Evolutionary conservation across 805 yeast genomes (phyloP), one percentile per base, ranked within the genome.

Genomic region (Wickerhamomyces sydowiorum): DNA sequence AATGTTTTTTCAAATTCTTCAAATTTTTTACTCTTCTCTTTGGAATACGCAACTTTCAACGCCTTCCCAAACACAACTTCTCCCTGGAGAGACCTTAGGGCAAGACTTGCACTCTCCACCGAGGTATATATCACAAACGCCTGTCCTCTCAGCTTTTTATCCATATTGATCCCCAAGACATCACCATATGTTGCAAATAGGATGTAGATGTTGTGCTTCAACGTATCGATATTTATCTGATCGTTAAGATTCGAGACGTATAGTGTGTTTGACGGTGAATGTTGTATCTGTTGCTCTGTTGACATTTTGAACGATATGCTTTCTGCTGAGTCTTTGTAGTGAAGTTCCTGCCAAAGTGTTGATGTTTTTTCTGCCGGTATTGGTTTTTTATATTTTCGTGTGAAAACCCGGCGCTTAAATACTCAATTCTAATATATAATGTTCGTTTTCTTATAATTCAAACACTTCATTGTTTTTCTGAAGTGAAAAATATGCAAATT

Each of bases 121-220:
- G 72, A 69, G 27, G 73, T 67, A 48, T 80, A 69, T 1, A 75
- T 64, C 2, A 83, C 59, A 64, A 82, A 84, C 0, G 88, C 89
- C 53, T 81, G 87, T 0, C 88, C 89, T 42, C 86, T 65, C 48
- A 70, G 60, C 43, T 65, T 70, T 41, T 67, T 67, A 29, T 68
- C 57, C 15, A 72, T 56, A 37, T 67, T 59, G 10, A 85, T 67
- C 10, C 75, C 72, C 5, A 82, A 54, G 3, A 85, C 75, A 53
- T 82, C 88, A 0, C 88, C 89, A 57, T 70, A 82, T 1, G 80
- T 72, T 13, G 81, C 65, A 49, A 81, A 82, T 6, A 82, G 54
- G 17, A 82, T 52, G 52, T 75, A 82, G 12, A 85, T 61, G 49
- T 74, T 75, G 40, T 75, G 74, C 49, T 73, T 74, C 44, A 82